A percentile compares a stretch with the other conserved stretches of the same genome.
Conservation (phyloP, 2,329 filamentous ascomycete species). For the Ceratocystis eucalypticola region DNA sequence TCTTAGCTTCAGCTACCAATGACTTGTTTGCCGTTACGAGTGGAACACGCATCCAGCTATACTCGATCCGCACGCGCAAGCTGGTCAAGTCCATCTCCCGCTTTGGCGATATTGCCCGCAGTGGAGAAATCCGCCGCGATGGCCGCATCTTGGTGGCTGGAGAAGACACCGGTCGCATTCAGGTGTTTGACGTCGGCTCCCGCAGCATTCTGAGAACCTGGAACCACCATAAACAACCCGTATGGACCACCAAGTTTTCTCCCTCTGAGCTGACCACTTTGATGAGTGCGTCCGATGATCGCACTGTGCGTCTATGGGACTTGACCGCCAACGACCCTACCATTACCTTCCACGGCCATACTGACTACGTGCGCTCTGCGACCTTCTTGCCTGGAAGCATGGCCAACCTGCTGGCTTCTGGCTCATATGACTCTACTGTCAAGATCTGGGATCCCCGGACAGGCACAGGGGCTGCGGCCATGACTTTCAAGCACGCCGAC, state of each 20-base stretch:
- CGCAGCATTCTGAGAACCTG: constrained; percentile 90
- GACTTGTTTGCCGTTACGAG: constrained; percentile 89
- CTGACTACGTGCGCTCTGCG: constrained; percentile 82
- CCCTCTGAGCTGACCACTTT: constrained; percentile 72
- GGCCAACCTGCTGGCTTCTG: constrained; percentile 70
- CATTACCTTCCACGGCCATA: constrained; percentile 70
- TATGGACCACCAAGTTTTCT: constrained; percentile 87
- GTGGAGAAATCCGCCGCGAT: constrained; percentile 77
- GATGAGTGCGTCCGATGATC: constrained; percentile 84
- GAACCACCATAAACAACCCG: constrained; percentile 85
- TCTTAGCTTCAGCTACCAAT: constrained; percentile 33
- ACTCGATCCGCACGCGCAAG: constrained; percentile 82
- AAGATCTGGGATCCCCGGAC: constrained; percentile 83
- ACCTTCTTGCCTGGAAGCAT: constrained; percentile 64
- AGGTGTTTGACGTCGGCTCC: constrained; percentile 83
- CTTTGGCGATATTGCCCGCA: constrained; percentile 82
- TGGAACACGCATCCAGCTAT: constrained; percentile 83
- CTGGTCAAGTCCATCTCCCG: constrained; percentile 86
- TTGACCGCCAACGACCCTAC: constrained; percentile 65
- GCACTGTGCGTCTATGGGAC: constrained; percentile 88
- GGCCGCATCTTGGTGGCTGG: constrained; percentile 81
- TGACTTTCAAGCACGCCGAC: constrained; percentile 90
- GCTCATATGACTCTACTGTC: constrained; percentile 90
- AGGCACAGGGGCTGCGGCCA: constrained; percentile 48
- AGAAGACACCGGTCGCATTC: constrained; percentile 81